Percentiles rank a stretch among this genome's conserved stretches.
Conservation (phyloP, 225 moss, liverwort and hornwort species). For the Straminergon stramineum region DNA sequence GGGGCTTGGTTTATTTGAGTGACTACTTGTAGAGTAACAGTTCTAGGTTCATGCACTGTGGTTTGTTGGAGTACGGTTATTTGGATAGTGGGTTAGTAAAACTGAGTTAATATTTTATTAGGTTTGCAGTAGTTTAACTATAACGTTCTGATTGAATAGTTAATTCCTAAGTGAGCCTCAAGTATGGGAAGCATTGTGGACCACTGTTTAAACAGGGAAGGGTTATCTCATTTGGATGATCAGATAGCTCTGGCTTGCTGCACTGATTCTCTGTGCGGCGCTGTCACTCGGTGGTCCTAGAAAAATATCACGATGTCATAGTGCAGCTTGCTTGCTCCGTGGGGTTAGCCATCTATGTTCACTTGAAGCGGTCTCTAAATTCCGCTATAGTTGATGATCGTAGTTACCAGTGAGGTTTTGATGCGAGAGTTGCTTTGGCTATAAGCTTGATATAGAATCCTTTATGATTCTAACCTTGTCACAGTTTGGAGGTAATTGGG, state of each 20-base stretch:
- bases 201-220: neutral
- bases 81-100: neutral
- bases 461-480: neutral
- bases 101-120: neutral
- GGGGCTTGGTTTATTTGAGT: neutral
- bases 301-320: slow-evolving; percentile 3
- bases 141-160: neutral
- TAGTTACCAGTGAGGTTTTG: neutral
- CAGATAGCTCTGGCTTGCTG: neutral
- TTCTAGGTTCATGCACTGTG: neutral
- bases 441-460: neutral
- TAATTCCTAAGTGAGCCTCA: neutral
- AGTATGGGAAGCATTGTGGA: neutral
- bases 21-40: neutral
- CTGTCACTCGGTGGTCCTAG: neutral
- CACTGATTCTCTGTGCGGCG: slow-evolving; percentile 5
- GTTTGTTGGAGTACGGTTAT: neutral
- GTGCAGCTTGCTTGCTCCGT: slow-evolving; percentile 6
- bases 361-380: slow-evolving; percentile 12
- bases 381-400: neutral
- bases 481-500: neutral
- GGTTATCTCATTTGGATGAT: neutral
- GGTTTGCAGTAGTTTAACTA: neutral
- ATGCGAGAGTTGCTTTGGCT: neutral
- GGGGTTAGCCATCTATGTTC: neutral